Percentiles rank a stretch among this genome's conserved stretches.
These are phyloP conservation scores for Coemansia brasiliensis DNA, from an alignment of 192 early-diverging fungal genomes.

Conservation along the genomic window DNA sequence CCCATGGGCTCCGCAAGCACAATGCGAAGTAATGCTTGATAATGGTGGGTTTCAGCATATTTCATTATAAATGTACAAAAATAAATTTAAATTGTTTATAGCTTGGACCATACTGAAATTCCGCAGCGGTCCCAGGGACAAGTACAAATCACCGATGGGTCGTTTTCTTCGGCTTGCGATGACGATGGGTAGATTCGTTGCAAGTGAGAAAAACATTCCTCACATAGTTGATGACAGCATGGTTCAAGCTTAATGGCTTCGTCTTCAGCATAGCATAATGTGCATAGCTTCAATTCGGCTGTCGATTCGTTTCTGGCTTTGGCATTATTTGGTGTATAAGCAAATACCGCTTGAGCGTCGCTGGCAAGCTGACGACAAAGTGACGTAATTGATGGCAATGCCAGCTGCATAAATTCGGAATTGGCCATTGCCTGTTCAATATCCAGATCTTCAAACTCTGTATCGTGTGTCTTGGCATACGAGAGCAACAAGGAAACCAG, in stretches of 20 bases:
- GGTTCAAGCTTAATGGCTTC: constrained; percentile 30
- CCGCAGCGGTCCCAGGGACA: constrained; percentile 45
- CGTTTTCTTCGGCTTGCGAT: constrained; percentile 14
- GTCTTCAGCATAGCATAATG: constrained; percentile 42
- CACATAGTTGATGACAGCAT: constrained; percentile 35
- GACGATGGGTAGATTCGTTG: constrained; percentile 16
- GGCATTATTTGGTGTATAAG: background rate
- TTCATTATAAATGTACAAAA: background rate
- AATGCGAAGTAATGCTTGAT: constrained; percentile 39
- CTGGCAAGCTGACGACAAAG: constrained; percentile 14
- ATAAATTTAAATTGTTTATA: background rate
- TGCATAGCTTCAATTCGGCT: constrained; percentile 12
- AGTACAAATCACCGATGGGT: background rate
- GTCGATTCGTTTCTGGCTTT: too few species aligned
- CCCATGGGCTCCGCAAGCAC: constrained; percentile 35
- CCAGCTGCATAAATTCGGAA: background rate
- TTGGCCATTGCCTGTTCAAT: background rate
- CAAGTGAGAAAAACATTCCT: constrained; percentile 30
- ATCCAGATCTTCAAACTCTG: background rate
- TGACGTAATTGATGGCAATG: background rate
- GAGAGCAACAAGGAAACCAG: background rate
- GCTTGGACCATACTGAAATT: constrained; percentile 10
- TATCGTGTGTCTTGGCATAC: too few species aligned
- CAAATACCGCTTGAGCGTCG: constrained; percentile 3
- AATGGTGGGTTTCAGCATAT: constrained; percentile 29